Conservation (phyloP, 495 filamentous ascomycete genomes). For the Aspergillus saccharolyticus region DNA sequence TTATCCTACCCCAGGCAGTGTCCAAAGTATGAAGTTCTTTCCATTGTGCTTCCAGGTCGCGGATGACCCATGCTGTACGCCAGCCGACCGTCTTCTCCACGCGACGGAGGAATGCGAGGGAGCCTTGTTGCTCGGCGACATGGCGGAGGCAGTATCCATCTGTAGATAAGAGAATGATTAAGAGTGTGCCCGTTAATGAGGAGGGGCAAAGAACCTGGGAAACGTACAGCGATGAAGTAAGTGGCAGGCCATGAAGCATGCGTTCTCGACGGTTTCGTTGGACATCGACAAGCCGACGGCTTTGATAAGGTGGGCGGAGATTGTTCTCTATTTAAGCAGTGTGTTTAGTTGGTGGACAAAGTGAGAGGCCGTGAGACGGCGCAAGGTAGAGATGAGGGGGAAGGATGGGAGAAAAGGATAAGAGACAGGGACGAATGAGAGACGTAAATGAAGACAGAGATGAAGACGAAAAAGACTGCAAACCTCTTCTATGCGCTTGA, state of each 20-base stretch:
- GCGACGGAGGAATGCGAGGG: constrained; percentile 24
- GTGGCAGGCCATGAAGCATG: constrained; percentile 37
- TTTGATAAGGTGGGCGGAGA: constrained; percentile 27
- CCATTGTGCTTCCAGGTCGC: constrained; percentile 29
- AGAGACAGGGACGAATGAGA: not conserved
- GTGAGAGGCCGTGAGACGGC: no score
- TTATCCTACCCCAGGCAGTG: not conserved
- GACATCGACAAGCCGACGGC: constrained; percentile 35
- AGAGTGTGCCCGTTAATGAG: not conserved
- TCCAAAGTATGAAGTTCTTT: constrained; percentile 22
- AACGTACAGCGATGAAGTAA: constrained; percentile 34
- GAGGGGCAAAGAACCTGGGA: not conserved
- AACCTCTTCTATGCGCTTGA: constrained; percentile 29
- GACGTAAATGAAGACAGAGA: not conserved
- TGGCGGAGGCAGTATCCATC: constrained; percentile 35
- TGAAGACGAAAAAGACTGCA: not conserved
- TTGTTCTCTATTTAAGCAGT: constrained; percentile 12
- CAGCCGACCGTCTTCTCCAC: constrained; percentile 32
- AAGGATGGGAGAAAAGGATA: not conserved
- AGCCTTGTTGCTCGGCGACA: constrained; percentile 27
- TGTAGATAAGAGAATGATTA: constrained; percentile 10
- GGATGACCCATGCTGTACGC: constrained; percentile 33
- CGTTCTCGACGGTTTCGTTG: constrained; percentile 38
- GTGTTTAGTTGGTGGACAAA: not conserved
- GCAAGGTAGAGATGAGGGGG: not conserved